Base-by-base conservation (phyloP, 768 basidiomycete genomes). In the Tremella fuciformis region DNA sequence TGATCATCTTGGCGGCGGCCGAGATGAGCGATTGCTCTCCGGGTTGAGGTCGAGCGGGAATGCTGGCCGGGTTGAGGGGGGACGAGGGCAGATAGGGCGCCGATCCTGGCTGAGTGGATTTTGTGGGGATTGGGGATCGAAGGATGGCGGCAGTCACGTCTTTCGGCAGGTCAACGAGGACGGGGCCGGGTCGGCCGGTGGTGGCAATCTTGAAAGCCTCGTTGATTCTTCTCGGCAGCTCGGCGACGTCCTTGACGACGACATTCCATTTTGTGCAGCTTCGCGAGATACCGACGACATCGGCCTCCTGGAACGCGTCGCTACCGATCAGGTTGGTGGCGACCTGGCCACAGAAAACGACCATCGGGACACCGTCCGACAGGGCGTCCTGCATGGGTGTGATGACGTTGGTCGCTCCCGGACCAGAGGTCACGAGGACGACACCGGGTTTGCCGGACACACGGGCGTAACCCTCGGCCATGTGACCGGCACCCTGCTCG, bases 211-310 rank as follows among this genome's bases (percentile, higher is more conserved):
- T 96, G 84, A 99, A 98, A 0, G 96, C 96, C 77, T 99, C 96
- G 75, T 97, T 98, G 74, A 98, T 94, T 58, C 96, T 83, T 42
- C 94, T 81, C 13, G 96, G 96, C 2, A 98, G 83, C 78, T 98
- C 96, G 13, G 88, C 78, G 59, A 98, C 90, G 73, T 93, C 93
- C 78, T 97, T 98, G 52, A 98, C 90, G 92, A 98, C 94, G 60
- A 99, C 94, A 74, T 99, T 98, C 96, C 96, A 98, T 77, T 98
- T 99, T 22, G 96, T 98, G 80, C 96, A 99, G 68, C 87, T 86
- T 51, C 94, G 83, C 26, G 93, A 96, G 77, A 98, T 99, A 50
- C 96, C 96, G 56, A 99, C 82, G 50, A 98, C 79, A 76, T 99
- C 96, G 40, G 96, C 96, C 79, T 99, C 96, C 76, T 99, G 96